Evolutionary conservation across 2,329 filamentous ascomycete species (phyloP), one percentile per base, ranked within the genome.

Genomic region (Penicillium sp.): DNA sequence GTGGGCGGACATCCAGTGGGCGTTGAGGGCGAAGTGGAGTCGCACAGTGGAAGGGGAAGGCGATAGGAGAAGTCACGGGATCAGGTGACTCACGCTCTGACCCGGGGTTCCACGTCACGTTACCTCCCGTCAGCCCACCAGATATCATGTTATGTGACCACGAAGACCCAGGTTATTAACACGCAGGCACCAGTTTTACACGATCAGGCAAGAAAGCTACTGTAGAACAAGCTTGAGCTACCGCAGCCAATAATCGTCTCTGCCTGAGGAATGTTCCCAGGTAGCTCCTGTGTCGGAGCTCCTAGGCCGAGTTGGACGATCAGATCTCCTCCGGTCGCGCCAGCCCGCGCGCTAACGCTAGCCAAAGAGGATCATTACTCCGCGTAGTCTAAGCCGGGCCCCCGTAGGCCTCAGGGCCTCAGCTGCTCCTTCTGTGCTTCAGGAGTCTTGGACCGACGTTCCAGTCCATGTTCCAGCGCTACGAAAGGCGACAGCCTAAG

Each of bases 281-380:
- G 15, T 17, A 15, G n/a, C 10, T 47, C 43, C 43, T 48, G 5
- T 14, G n/a, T 49, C 47, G 47, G 45, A 35, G 47, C 47, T 38
- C 43, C 25, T 12, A 31, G 8, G 35, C 37, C 28, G 10, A 39
- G 22, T 37, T 38, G 25, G 56, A 60, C 58, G 65, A 67, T 65
- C 65, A 66, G 64, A 65, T 66, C 60, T 61, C 65, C 55, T 63
- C 58, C 54, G 50, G 61, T 60, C 58, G 60, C 62, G 47, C 56
- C 55, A 60, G 58, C 54, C 62, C 49, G 49, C 53, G 51, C 63
- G 60, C 65, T 67, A 67, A 58, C 41, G 39, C 59, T 38, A 34
- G 51, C 55, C 48, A 42, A 47, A 59, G 63, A 50, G 65, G 62
- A 67, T 67, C 64, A 58, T 65, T 65, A 65, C 65, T 58, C 62